Percentiles rank a stretch among this genome's conserved stretches.
These are phyloP conservation scores for Ascocoryne sarcoides DNA, from an alignment of 2,329 filamentous ascomycete genomes.

Conservation along the genomic window DNA sequence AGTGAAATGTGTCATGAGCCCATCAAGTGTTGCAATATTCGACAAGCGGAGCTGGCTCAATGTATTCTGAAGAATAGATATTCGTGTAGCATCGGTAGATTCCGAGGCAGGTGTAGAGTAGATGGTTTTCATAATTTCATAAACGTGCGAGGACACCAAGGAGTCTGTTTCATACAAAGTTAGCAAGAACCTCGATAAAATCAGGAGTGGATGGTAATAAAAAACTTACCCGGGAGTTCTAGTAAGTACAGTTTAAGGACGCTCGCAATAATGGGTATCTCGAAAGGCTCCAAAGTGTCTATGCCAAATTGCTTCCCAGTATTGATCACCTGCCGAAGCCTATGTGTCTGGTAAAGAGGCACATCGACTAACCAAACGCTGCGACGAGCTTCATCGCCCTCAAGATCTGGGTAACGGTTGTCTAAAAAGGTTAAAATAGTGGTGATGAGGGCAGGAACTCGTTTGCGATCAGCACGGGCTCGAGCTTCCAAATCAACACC, in stretches of 20 bases:
- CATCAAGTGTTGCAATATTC: constrained; percentile 97
- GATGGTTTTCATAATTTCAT: constrained; percentile 97
- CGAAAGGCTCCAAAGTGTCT: constrained; percentile 76
- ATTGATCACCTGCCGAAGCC: constrained; percentile 74
- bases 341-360: constrained; percentile 74
- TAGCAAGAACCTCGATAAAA: constrained; percentile 13
- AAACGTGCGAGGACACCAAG: constrained; percentile 95
- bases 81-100: constrained; percentile 65
- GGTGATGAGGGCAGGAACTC: constrained; percentile 86
- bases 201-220: not conserved
- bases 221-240: constrained; percentile 73
- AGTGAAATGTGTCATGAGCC: constrained; percentile 96
- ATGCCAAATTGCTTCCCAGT: constrained; percentile 72
- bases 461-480: constrained; percentile 87
- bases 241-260: constrained; percentile 89
- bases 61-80: constrained; percentile 90
- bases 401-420: constrained; percentile 92
- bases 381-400: constrained; percentile 87
- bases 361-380: constrained; percentile 94
- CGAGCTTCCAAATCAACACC: constrained; percentile 95
- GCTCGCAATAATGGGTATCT: constrained; percentile 88
- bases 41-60: constrained; percentile 89
- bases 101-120: constrained; percentile 78
- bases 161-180: constrained; percentile 63
- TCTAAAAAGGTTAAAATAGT: constrained; percentile 91